Evolutionary conservation across 768 basidiomycete genomes (phyloP).

Genomic region (Tulasnella sp.): DNA sequence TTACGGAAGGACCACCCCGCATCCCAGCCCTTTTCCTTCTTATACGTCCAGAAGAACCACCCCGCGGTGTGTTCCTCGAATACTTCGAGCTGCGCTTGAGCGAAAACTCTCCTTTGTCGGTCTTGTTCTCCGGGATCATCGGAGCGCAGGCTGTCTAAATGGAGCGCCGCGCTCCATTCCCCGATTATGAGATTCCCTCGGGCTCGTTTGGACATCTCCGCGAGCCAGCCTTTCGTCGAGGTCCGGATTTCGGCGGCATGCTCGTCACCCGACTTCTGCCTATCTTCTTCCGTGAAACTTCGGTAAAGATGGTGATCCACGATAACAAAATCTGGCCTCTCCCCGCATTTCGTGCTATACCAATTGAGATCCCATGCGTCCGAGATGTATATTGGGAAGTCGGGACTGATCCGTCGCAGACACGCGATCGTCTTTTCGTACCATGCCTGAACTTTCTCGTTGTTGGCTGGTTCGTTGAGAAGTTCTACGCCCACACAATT

Average conservation of each 20-base stretch:
- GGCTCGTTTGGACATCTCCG: constrained; percentile 42
- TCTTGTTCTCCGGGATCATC: constrained; percentile 44
- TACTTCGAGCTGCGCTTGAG: constrained; percentile 60
- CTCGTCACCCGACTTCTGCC: constrained; percentile 48
- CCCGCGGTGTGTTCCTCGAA: constrained; percentile 65
- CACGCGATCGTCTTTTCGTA: constrained; percentile 56
- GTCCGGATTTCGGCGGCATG: constrained; percentile 53
- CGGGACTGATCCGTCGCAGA: constrained; percentile 50
- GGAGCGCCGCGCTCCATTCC: constrained; percentile 76
- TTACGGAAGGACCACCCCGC: constrained; percentile 71
- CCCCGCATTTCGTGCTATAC: constrained; percentile 53
- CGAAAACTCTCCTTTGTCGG: constrained; percentile 48
- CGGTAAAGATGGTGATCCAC: constrained; percentile 83
- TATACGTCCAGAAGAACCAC: constrained; percentile 84
- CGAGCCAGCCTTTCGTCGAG: constrained; percentile 41
- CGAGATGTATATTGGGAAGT: constrained; percentile 65
- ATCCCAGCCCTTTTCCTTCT: constrained; percentile 63
- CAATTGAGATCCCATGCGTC: constrained; percentile 72
- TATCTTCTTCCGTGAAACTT: constrained; percentile 66
- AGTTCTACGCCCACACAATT: constrained; percentile 58
- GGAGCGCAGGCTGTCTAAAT: constrained; percentile 55
- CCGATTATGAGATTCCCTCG: constrained; percentile 61
- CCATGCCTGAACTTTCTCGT: constrained; percentile 54
- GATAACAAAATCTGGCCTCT: constrained; percentile 47
- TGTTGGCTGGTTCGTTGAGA: constrained; percentile 58